These are phyloP conservation scores for Boehmeria nivea DNA, from an alignment of 306 rosid genomes.

Conservation along the genomic window DNA sequence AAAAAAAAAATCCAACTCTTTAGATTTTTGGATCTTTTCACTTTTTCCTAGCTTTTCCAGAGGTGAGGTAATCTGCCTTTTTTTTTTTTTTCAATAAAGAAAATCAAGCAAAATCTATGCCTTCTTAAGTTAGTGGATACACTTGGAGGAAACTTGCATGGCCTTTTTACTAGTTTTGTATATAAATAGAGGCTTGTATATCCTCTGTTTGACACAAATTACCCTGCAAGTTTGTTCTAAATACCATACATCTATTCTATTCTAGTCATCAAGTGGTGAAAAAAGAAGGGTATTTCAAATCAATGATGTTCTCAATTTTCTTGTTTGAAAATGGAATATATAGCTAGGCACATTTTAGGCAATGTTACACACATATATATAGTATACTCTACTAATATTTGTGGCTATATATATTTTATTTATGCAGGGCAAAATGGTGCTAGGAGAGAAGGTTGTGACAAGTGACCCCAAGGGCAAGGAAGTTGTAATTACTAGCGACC, in stretches of 20 bases:
- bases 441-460: neutral
- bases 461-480: neutral
- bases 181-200: neutral
- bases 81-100: no score
- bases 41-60: no score
- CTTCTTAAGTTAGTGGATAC: neutral
- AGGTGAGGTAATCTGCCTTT: no score
- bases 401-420: neutral
- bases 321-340: no score
- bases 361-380: no score
- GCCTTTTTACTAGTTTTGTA: neutral
- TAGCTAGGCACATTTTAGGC: no score
- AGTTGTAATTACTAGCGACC: neutral
- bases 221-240: no score
- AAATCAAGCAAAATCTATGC: neutral
- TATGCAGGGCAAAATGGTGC: constrained; percentile 4
- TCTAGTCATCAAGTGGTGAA: no score
- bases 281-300: no score
- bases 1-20: constrained; percentile 1
- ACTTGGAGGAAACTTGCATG: neutral
- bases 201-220: no score
- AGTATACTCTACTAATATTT: neutral
- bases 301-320: no score
- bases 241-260: no score
- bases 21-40: neutral